Base-by-base conservation (phyloP, 129 eudicot species). In the Escallonia herrerae region DNA sequence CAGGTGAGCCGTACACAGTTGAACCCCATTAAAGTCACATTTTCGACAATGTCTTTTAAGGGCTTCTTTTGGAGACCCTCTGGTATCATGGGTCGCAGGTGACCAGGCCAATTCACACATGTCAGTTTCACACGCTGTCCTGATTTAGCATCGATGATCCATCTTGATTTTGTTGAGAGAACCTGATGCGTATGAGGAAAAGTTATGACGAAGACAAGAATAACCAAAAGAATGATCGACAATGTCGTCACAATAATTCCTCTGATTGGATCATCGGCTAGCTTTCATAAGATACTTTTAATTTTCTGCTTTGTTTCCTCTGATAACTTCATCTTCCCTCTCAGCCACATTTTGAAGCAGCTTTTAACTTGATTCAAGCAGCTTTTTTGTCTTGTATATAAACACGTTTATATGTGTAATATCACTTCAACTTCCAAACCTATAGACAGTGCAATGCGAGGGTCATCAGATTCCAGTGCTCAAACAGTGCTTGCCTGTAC, bases 11-110 rank as follows among this genome's bases (percentile, higher is more conserved):
- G 73, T 22, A 85, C 96, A 8, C 96, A 89, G 22, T 89, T 85
- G 45, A 82, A 89, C 6, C 94, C 90, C 77, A 74, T 77, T 9
- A 69, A 15, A 5, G 70, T 59, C 38, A 89, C 73, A 10, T 74
- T 61, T 0, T 68, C 56, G 2, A 75, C 77, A 13, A 89, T 82
- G 65, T 56, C 60, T 15, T 52, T 68, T 63, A 89, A 15, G 5
- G 96, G 87, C 60, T 85, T 78, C 62, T 89, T 82, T 51, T 83
- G 73, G 15, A 89, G 82, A 67, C 96, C 96, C 63, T 89, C 96
- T 0, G 90, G 82, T 5, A 89, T 63, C 96, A 89, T 89, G 10
- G 83, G 80, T 9, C 78, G 72, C 15, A 89, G 72, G 71, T 89
- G 96, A n/a, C 78, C 81, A 0, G 82, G 83, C 94, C 96, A 89